Percentiles rank a stretch among this genome's conserved stretches.
Evolutionary conservation across 768 basidiomycete genomes (phyloP).

Genomic region (Mycena filopes): DNA sequence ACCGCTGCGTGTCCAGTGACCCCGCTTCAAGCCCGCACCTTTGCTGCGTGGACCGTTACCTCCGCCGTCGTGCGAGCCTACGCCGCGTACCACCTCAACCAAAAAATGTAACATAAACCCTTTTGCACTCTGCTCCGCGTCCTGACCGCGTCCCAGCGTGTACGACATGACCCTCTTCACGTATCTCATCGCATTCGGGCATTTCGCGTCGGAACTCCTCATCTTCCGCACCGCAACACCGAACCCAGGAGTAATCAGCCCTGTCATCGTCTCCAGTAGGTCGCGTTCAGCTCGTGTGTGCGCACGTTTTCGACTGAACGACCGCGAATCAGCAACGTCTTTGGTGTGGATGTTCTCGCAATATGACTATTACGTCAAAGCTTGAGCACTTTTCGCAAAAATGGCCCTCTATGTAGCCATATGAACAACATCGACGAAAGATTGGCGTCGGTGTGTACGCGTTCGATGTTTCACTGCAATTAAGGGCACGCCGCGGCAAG

Average conservation of each 20-base stretch:
- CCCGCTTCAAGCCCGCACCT: constrained; percentile 86
- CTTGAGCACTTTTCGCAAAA: constrained; percentile 16
- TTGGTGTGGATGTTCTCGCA: constrained; percentile 89
- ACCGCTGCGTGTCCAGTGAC: constrained; percentile 67
- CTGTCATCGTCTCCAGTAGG: constrained; percentile 89
- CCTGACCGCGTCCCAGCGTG: constrained; percentile 59
- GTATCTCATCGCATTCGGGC: constrained; percentile 90
- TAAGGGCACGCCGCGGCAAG: too few species aligned
- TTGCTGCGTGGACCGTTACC: constrained; percentile 91
- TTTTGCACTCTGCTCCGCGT: constrained; percentile 26
- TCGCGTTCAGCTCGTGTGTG: constrained; percentile 30
- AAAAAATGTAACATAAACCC: constrained; percentile 82
- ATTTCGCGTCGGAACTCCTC: constrained; percentile 88
- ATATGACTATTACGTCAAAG: constrained; percentile 80
- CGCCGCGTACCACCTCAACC: constrained; percentile 89
- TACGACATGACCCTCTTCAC: constrained; percentile 91
- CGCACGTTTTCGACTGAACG: constrained; percentile 16
- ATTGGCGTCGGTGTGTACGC: constrained; percentile 3
- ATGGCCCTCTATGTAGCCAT: neutral
- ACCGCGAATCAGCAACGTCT: constrained; percentile 60
- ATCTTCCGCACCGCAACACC: constrained; percentile 82
- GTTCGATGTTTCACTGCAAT: constrained; percentile 2
- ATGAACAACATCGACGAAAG: constrained; percentile 6
- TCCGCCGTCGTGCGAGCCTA: constrained; percentile 86
- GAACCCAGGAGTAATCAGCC: constrained; percentile 69